These are phyloP conservation scores for Tetracladium marchalianum DNA, from an alignment of 495 filamentous ascomycete species.

Conservation along the genomic window DNA sequence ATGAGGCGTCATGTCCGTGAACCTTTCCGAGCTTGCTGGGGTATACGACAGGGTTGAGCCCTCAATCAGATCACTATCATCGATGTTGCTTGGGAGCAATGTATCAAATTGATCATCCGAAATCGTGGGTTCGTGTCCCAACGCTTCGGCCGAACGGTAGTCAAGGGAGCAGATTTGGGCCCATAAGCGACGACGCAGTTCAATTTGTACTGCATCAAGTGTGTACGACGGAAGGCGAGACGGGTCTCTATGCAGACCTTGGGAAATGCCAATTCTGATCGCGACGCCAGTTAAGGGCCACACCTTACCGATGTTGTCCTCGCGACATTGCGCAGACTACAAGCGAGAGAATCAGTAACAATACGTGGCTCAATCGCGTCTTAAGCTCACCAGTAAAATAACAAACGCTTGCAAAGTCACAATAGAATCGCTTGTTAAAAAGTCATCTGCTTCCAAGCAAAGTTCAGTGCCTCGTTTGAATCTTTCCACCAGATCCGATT, in stretches of 20 bases:
- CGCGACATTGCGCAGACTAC: too few relatives aligned
- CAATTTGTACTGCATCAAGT: slow-evolving; percentile 62
- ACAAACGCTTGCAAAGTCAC: slow-evolving; percentile 68
- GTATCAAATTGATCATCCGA: slow-evolving; percentile 61
- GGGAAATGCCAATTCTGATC: slow-evolving; percentile 65
- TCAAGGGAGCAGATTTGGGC: slow-evolving; percentile 72
- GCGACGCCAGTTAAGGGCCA: slow-evolving; percentile 53
- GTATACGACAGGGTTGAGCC: too few relatives aligned
- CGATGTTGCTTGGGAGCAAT: slow-evolving; percentile 59
- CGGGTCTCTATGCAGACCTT: slow-evolving; percentile 73
- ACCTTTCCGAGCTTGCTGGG: too few relatives aligned
- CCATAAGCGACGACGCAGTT: slow-evolving; percentile 76
- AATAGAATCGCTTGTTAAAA: slow-evolving; percentile 62
- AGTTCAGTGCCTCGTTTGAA: slow-evolving; percentile 75
- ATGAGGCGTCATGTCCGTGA: too few relatives aligned
- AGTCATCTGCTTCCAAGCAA: slow-evolving; percentile 58
- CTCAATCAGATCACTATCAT: slow-evolving; percentile 65
- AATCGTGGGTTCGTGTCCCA: slow-evolving; percentile 69
- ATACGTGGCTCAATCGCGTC: too few relatives aligned
- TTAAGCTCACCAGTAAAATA: slow-evolving; percentile 45
- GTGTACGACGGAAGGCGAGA: slow-evolving; percentile 58
- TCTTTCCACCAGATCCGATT: slow-evolving; percentile 39
- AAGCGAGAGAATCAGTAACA: too few relatives aligned
- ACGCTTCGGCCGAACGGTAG: slow-evolving; percentile 65
- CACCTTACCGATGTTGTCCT: neutral